Conservation (phyloP, 1,139 yeast species). For the Debaryomyces fabryi region DNA sequence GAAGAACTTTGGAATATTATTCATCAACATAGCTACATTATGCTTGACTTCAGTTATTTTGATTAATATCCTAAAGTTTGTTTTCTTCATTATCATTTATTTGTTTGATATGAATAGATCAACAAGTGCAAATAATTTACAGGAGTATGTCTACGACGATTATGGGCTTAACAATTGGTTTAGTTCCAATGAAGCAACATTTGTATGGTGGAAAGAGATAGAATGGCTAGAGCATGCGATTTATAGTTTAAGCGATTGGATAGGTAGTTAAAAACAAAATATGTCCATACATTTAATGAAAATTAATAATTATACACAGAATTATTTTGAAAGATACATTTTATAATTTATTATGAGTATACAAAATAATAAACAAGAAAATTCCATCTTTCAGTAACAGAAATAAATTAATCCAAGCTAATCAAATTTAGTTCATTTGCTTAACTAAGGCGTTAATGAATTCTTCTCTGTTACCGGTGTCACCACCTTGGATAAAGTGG, state of each 20-base stretch:
- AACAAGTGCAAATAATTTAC: background rate
- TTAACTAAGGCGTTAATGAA: slow-evolving; percentile 97
- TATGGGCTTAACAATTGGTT: slow-evolving; percentile 17
- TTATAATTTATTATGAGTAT: slow-evolving; percentile 7
- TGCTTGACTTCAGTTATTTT: slow-evolving; percentile 26
- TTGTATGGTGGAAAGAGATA: slow-evolving; percentile 40
- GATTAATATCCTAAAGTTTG: slow-evolving; percentile 20
- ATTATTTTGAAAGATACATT: slow-evolving; percentile 7
- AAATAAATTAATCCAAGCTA: slow-evolving; percentile 3
- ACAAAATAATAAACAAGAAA: slow-evolving; percentile 7
- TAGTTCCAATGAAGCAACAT: slow-evolving; percentile 13
- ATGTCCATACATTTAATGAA: slow-evolving; percentile 4
- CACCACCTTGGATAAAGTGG: slow-evolving; percentile 99
- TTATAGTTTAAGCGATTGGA: slow-evolving; percentile 27
- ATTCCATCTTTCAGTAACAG: slow-evolving; percentile 3
- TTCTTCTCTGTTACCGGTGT: slow-evolving; percentile 99
- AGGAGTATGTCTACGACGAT: slow-evolving; percentile 26
- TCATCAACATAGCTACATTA: slow-evolving; percentile 27
- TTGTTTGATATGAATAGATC: slow-evolving; percentile 1
- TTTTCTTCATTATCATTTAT: slow-evolving; percentile 18
- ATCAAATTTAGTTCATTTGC: slow-evolving; percentile 76
- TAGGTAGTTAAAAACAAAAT: slow-evolving; percentile 6
- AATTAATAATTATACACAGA: slow-evolving; percentile 9
- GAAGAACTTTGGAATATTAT: slow-evolving; percentile 22
- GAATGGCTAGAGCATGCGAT: slow-evolving; percentile 35